Percentiles rank a stretch among this genome's conserved stretches.
Conservation (phyloP, 2,329 filamentous ascomycete genomes). For the Colletotrichum tofieldiae region DNA sequence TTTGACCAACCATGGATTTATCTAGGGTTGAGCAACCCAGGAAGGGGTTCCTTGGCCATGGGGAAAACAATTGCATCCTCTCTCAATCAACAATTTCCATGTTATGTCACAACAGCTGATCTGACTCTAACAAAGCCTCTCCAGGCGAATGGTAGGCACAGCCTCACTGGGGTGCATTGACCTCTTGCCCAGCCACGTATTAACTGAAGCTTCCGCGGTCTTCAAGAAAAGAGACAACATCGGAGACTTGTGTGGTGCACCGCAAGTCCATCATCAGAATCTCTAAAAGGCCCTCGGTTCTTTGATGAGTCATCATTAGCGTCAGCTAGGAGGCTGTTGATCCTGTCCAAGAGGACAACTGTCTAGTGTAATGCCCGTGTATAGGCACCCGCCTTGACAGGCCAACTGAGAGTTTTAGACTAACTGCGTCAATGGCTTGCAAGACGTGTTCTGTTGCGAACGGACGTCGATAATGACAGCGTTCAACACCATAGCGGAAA, state of each 20-base stretch:
- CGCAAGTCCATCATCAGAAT: no score
- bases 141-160: not conserved
- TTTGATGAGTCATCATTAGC: not conserved
- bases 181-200: conserved; percentile 19
- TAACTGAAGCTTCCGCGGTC: not conserved
- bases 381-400: not conserved
- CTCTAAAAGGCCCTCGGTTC: not conserved
- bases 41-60: no score
- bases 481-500: not conserved
- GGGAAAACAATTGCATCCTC: not conserved
- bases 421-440: conserved; percentile 36
- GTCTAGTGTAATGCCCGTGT: conserved; percentile 20
- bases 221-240: not conserved
- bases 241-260: not conserved
- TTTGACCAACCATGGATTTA: not conserved
- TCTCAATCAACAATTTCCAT: no score
- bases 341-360: conserved; percentile 4
- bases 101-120: not conserved
- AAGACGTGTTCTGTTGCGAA: conserved; percentile 17
- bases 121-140: not conserved
- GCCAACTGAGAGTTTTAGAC: not conserved
- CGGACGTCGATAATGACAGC: conserved; percentile 18
- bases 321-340: not conserved
- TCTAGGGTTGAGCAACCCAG: not conserved
- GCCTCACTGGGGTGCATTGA: not conserved